Percentiles rank a stretch among this genome's conserved stretches.
Conservation (phyloP, 2,329 filamentous ascomycete genomes). For the Mycosphaerella arachidis region DNA sequence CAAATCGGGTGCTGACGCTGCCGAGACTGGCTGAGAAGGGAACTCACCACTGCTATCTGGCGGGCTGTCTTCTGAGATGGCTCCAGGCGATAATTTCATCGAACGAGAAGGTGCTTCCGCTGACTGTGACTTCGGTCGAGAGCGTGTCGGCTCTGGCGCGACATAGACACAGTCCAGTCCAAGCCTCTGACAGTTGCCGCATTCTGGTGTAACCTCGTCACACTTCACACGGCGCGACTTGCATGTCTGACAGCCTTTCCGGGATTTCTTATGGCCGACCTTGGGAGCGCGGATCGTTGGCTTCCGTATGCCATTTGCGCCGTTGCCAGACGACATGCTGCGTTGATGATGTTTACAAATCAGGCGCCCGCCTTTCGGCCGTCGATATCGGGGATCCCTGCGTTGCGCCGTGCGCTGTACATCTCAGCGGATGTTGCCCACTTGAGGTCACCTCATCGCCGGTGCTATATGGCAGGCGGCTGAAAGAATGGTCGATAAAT, state of each 20-base stretch:
- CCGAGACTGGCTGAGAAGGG: not conserved
- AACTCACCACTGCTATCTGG: conserved; percentile 9
- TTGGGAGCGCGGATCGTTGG: conserved; percentile 21
- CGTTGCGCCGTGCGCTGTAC: not conserved
- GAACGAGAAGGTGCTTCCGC: conserved; percentile 4
- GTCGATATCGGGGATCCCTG: not conserved
- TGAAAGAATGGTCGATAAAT: not conserved
- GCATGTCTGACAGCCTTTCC: conserved; percentile 54
- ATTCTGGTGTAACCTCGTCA: conserved; percentile 50
- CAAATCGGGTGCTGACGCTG: conserved; percentile 8
- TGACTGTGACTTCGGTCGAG: conserved; percentile 16
- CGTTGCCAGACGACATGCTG: conserved; percentile 12
- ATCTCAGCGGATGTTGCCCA: not conserved
- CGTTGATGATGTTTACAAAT: not conserved
- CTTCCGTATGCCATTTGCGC: conserved; percentile 9
- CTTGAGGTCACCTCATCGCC: not conserved
- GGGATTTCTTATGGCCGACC: conserved; percentile 49
- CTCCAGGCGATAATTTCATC: conserved; percentile 13
- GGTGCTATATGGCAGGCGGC: not conserved
- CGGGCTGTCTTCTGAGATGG: conserved; percentile 16
- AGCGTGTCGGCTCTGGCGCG: conserved; percentile 14
- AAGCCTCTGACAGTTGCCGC: conserved; percentile 46
- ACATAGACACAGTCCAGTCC: conserved; percentile 48
- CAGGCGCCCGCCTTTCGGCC: not conserved
- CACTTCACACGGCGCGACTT: conserved; percentile 55